Evolutionary conservation across 371 early-diverging fungal species (phyloP), one percentile per base, ranked within the genome.

Genomic region (Saksenaea vasiformis): DNA sequence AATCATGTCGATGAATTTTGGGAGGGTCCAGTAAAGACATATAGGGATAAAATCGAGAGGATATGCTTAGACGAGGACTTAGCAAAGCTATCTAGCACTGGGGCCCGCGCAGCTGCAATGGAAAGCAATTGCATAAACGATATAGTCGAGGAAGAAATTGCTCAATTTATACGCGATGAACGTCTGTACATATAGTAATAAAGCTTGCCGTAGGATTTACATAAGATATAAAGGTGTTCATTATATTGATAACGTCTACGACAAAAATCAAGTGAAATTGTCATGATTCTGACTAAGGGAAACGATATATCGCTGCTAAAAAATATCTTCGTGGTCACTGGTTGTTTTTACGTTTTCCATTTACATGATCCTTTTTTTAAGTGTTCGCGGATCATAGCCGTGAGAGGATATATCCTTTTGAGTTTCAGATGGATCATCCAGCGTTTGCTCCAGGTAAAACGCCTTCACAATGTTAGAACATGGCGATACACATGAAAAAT

Each of bases 91-190:
- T 41, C 41, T 14, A 41, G 41, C 41, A 41, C 41, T n/a, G 41
- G 11, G 14, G 41, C 41, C 0, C 74, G 94, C 95, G n/a, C 92
- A 66, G 95, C 95, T 53, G 95, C 14, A 17, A 41, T 11, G 17
- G 17, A 41, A n/a, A 3, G 17, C 4, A 2, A 41, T 4, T 11
- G 17, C 14, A n/a, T 14, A 41, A 4, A 41, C 17, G 17, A 41
- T 5, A 14, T 41, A 7, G n/a, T 41, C n/a, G 41, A 41, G 4
- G 17, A 41, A 17, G 41, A 41, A n/a, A 41, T 41, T n/a, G 14
- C 3, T n/a, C n/a, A 41, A 5, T 41, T 41, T 14, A 41, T 41
- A 41, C 41, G 17, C 1, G 41, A 41, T 5, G 41, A 41, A 14
- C 8, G 14, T 31, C 31, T 31, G 31, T 31, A 31, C 7, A 31